Conservation (phyloP, 2,329 filamentous ascomycete genomes). For the Botrytis porri region DNA sequence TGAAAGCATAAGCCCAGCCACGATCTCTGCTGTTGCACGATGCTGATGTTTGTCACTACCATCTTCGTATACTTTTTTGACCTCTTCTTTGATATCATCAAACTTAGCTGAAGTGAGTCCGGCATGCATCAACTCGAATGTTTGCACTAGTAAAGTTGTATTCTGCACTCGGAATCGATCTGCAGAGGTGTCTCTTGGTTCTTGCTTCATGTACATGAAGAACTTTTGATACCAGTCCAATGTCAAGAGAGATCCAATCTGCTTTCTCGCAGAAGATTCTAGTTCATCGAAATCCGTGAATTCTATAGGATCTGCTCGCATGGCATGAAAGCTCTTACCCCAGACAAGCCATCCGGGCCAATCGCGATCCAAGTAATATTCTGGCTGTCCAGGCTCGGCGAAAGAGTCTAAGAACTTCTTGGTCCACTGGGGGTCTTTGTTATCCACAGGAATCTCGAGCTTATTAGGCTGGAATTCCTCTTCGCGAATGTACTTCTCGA, state of each 20-base stretch:
- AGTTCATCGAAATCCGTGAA: constrained; percentile 75
- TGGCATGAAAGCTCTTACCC: constrained; percentile 82
- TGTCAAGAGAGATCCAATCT: constrained; percentile 78
- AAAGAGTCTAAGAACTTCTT: constrained; percentile 75
- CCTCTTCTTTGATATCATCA: constrained; percentile 81
- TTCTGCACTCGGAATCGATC: constrained; percentile 90
- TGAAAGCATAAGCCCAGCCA: constrained; percentile 79
- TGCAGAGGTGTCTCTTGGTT: constrained; percentile 75
- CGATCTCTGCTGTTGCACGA: constrained; percentile 88
- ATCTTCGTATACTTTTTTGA: constrained; percentile 77
- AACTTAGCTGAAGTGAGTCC: constrained; percentile 75
- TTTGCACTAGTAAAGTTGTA: constrained; percentile 81
- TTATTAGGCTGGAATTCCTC: constrained; percentile 76
- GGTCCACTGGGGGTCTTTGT: constrained; percentile 77
- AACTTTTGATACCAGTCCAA: constrained; percentile 82
- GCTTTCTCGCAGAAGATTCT: constrained; percentile 69
- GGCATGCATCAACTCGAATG: constrained; percentile 85
- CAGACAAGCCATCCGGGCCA: constrained; percentile 96
- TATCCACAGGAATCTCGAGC: constrained; percentile 67
- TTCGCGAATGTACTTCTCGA: constrained; percentile 80
- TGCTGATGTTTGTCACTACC: constrained; percentile 98
- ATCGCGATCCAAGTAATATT: constrained; percentile 89
- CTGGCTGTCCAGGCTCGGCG: constrained; percentile 64
- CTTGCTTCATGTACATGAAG: constrained; percentile 94
- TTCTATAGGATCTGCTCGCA: constrained; percentile 63